A percentile compares a stretch with the other conserved stretches of the same genome.
phyloP scores from a whole-genome alignment of 2,329 filamentous ascomycete species.

The Tolypocladium pustulatum region DNA sequence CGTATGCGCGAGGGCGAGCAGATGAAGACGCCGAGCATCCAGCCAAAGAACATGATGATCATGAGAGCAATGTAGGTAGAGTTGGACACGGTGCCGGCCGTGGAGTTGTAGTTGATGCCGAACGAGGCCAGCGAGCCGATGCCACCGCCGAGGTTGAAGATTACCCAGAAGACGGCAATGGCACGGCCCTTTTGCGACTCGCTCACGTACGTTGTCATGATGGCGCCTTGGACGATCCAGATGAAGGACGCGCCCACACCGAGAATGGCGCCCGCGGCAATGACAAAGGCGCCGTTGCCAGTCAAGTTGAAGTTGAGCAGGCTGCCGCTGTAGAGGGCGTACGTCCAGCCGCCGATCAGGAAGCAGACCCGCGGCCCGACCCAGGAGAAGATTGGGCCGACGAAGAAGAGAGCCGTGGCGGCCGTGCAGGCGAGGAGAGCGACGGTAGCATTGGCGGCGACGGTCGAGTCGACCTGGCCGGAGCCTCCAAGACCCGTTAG shows the following conservation, averaged over 20 bases:
- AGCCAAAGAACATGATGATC: conserved; percentile 38
- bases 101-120: conserved; percentile 28
- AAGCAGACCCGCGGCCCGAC: conserved; percentile 31
- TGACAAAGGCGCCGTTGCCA: conserved; percentile 30
- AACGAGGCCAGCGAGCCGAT: conserved; percentile 28
- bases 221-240: conserved; percentile 36
- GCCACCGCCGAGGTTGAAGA: conserved; percentile 35
- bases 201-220: conserved; percentile 33
- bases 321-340: conserved; percentile 32
- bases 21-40: conserved; percentile 33
- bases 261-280: conserved; percentile 31
- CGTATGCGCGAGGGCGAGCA: conserved; percentile 34
- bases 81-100: conserved; percentile 31
- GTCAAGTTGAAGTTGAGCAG: conserved; percentile 30
- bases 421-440: conserved; percentile 31
- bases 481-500: conserved; percentile 32
- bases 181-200: conserved; percentile 26
- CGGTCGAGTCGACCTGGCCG: conserved; percentile 32
- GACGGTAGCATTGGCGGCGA: conserved; percentile 34
- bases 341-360: conserved; percentile 33
- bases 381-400: conserved; percentile 30
- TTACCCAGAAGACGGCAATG: conserved; percentile 33
- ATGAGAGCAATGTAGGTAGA: conserved; percentile 40
- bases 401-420: conserved; percentile 30
- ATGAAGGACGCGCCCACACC: conserved; percentile 33